Evolutionary conservation across 768 basidiomycete genomes (phyloP).

Genomic region (Collybiopsis confluens): DNA sequence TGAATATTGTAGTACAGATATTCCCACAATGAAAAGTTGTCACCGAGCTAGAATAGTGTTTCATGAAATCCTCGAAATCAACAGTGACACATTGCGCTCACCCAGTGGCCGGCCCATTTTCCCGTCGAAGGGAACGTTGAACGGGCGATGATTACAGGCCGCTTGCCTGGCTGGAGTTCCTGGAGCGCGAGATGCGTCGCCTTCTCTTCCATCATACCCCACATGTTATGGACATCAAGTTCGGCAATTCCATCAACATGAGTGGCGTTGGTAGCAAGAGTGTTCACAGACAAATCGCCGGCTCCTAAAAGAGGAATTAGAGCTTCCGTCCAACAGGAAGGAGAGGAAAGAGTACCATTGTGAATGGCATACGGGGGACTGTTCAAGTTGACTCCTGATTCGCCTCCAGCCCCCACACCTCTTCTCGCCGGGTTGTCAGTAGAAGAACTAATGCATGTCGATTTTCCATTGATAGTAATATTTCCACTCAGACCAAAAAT

Average conservation of each 20-base stretch:
- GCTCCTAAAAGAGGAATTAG: too few species aligned
- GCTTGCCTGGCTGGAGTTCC: slow-evolving; percentile 48
- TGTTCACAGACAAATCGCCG: slow-evolving; percentile 48
- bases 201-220: slow-evolving; percentile 68
- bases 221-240: slow-evolving; percentile 67
- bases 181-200: slow-evolving; percentile 58
- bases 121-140: slow-evolving; percentile 68
- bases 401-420: slow-evolving; percentile 46
- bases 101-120: slow-evolving; percentile 73
- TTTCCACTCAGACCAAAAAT: slow-evolving; percentile 69
- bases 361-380: slow-evolving; percentile 66
- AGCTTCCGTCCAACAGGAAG: too few species aligned
- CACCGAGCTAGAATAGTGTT: slow-evolving; percentile 48
- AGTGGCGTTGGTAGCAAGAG: slow-evolving; percentile 69
- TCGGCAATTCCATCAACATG: slow-evolving; percentile 60
- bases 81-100: slow-evolving; percentile 21
- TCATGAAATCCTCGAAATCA: background rate
- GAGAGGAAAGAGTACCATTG: slow-evolving; percentile 43
- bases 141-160: slow-evolving; percentile 69
- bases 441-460: slow-evolving; percentile 39
- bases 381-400: slow-evolving; percentile 47
- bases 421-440: slow-evolving; percentile 28
- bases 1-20: slow-evolving; percentile 70
- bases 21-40: slow-evolving; percentile 58
- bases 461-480: slow-evolving; percentile 63